Conservation (phyloP, 2,329 filamentous ascomycete species). For the Sclerotinia subarctica region DNA sequence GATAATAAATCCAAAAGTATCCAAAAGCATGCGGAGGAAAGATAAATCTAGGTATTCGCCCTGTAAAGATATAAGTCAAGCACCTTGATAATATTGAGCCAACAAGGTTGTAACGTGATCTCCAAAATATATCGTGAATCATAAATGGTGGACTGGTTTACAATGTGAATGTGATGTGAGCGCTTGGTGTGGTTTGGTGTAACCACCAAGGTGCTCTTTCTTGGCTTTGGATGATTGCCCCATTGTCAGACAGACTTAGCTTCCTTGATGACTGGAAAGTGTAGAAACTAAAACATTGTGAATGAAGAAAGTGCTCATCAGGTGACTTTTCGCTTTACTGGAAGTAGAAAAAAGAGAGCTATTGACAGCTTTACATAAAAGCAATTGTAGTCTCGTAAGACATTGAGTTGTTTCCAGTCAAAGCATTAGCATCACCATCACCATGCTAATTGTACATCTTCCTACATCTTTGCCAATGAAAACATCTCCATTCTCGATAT, state of each 20-base stretch:
- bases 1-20: neutral
- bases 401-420: neutral
- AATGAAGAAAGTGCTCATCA: neutral
- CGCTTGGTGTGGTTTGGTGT: too few relatives aligned
- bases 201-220: conserved; percentile 12
- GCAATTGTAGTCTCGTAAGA: neutral
- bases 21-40: neutral
- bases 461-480: neutral
- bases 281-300: neutral
- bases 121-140: neutral
- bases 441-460: neutral
- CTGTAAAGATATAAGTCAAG: conserved; percentile 8
- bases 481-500: neutral
- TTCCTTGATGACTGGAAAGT: neutral
- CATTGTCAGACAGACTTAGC: neutral
- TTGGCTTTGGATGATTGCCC: conserved; percentile 4
- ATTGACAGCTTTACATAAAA: neutral
- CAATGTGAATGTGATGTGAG: neutral
- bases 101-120: conserved; percentile 14
- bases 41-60: neutral
- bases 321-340: neutral
- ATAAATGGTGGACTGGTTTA: neutral
- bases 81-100: conserved; percentile 10
- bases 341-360: neutral
- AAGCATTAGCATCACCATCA: neutral